Conservation (phyloP, 192 early-diverging fungal species). For the Cetraspora pellucida region DNA sequence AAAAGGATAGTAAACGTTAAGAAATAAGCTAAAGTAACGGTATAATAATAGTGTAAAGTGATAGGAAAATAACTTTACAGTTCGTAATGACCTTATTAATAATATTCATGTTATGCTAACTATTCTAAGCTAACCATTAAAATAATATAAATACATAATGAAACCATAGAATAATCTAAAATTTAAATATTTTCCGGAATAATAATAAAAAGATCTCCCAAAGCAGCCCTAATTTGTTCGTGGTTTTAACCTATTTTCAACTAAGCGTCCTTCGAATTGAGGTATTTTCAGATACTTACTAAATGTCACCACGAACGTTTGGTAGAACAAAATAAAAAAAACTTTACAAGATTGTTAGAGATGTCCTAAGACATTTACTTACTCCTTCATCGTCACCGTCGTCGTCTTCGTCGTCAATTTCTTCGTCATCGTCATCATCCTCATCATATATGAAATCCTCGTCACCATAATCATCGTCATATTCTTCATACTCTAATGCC, state of each 20-base stretch:
- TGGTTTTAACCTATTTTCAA: background rate
- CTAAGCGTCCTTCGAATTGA: background rate
- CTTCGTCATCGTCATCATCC: conserved; percentile 44
- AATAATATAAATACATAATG: too few relatives aligned
- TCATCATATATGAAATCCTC: conserved; percentile 38
- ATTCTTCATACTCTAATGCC: conserved; percentile 85
- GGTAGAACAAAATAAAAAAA: background rate
- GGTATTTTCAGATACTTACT: background rate
- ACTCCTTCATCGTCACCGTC: conserved; percentile 43
- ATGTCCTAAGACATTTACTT: conserved; percentile 3
- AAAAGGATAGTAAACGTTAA: background rate
- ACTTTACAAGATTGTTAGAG: background rate
- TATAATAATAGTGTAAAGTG: too few relatives aligned
- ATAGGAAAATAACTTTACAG: too few relatives aligned
- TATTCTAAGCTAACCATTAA: too few relatives aligned
- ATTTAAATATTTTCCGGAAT: too few relatives aligned
- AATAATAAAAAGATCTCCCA: background rate
- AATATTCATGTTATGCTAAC: too few relatives aligned
- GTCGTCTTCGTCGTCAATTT: conserved; percentile 48
- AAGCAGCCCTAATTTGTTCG: background rate
- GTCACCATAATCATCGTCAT: conserved; percentile 31
- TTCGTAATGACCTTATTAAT: too few relatives aligned
- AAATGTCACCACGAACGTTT: conserved; percentile 2
- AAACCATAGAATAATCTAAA: too few relatives aligned
- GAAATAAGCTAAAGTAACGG: too few relatives aligned